These are phyloP conservation scores for Scytalidium lignicola DNA, from an alignment of 2,329 filamentous ascomycete genomes.

Conservation along the genomic window DNA sequence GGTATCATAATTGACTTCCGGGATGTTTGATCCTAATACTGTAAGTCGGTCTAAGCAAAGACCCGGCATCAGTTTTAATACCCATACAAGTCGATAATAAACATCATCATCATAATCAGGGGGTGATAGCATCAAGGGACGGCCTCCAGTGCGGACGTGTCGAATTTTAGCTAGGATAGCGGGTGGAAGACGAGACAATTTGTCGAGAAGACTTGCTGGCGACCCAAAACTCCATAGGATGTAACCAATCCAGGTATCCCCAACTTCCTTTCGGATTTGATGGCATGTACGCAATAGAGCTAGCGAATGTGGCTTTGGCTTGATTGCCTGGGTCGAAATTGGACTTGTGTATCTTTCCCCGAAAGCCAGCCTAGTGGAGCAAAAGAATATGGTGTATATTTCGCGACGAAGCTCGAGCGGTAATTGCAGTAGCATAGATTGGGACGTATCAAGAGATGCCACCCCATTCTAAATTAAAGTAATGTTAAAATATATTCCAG, in stretches of 20 bases:
- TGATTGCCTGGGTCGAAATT: background rate
- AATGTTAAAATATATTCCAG: too few relatives aligned
- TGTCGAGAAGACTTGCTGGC: conserved; percentile 10
- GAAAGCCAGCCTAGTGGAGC: conserved; percentile 11
- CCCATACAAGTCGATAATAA: conserved; percentile 9
- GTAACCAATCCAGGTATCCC: conserved; percentile 7
- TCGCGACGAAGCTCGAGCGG: conserved; percentile 10
- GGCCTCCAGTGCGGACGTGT: conserved; percentile 7
- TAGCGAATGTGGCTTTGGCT: conserved; percentile 6
- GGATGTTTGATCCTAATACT: conserved; percentile 6
- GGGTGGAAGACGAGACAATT: conserved; percentile 7
- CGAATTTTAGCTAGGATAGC: conserved; percentile 11
- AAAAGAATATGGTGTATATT: conserved; percentile 12
- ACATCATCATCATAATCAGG: conserved; percentile 6
- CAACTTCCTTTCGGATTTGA: conserved; percentile 9
- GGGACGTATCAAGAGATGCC: too few relatives aligned
- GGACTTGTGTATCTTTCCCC: background rate
- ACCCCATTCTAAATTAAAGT: too few relatives aligned
- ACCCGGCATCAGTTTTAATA: conserved; percentile 13
- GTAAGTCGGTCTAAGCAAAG: conserved; percentile 13
- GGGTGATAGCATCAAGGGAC: background rate
- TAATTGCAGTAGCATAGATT: conserved; percentile 2
- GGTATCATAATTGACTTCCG: conserved; percentile 10
- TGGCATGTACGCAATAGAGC: conserved; percentile 12
- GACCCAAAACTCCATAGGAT: conserved; percentile 10